phyloP scores from a whole-genome alignment of 495 filamentous ascomycete species.

The Staphylotrichum longicolle region DNA sequence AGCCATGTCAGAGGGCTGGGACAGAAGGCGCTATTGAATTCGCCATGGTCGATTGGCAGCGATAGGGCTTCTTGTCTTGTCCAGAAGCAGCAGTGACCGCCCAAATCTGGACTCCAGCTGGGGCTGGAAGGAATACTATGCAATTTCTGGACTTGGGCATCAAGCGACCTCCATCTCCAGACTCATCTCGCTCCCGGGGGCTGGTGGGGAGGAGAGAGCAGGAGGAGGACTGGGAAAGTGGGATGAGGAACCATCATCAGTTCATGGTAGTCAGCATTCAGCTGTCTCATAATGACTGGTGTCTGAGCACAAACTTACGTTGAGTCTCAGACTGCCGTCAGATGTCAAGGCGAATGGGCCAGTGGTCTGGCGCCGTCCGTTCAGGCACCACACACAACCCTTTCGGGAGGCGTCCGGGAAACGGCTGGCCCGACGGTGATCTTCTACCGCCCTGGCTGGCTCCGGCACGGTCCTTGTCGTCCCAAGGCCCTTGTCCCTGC shows the following conservation, averaged over 20 bases:
- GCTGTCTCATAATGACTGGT: neutral
- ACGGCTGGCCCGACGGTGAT: slow-evolving; percentile 7
- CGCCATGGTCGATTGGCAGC: neutral
- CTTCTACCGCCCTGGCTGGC: slow-evolving; percentile 8
- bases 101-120: neutral
- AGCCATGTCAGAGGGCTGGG: slow-evolving; percentile 15
- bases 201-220: neutral
- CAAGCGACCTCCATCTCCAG: neutral
- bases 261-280: neutral
- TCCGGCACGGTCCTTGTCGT: slow-evolving; percentile 9
- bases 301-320: neutral
- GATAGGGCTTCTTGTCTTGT: neutral
- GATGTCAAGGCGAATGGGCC: no score
- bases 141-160: slow-evolving; percentile 3
- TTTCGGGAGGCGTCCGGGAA: slow-evolving; percentile 4
- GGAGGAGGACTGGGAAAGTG: no score
- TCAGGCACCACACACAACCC: slow-evolving; percentile 1
- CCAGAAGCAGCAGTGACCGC: neutral
- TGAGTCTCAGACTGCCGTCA: neutral
- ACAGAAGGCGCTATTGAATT: slow-evolving; percentile 14
- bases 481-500: slow-evolving; percentile 5
- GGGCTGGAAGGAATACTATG: neutral
- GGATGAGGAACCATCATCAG: no score
- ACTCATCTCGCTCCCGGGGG: neutral
- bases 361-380: no score